phyloP scores from a whole-genome alignment of 192 early-diverging fungal species.

The Mortierella hygrophila region DNA sequence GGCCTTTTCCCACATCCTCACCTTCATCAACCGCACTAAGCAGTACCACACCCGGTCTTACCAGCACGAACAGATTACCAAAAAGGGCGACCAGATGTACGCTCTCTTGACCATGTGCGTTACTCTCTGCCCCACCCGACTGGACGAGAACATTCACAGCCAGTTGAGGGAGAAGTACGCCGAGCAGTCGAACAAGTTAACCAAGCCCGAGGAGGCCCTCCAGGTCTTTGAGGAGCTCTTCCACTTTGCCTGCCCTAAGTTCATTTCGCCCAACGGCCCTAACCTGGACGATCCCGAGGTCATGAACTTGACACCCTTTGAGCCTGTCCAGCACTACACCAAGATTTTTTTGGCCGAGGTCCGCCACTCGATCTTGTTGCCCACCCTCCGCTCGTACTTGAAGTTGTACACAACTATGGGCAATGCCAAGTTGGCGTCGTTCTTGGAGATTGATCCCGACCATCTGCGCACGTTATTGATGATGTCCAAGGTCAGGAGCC shows the following conservation, averaged over 20 bases:
- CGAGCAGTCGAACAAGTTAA: constrained; percentile 84
- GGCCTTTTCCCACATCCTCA: constrained; percentile 90
- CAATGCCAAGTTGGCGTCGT: constrained; percentile 87
- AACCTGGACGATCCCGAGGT: constrained; percentile 78
- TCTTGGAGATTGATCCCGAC: constrained; percentile 85
- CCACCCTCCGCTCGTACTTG: constrained; percentile 93
- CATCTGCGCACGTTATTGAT: constrained; percentile 89
- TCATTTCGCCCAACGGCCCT: constrained; percentile 91
- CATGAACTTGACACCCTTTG: constrained; percentile 49
- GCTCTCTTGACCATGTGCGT: constrained; percentile 92
- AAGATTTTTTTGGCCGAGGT: constrained; percentile 91
- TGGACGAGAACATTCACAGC: constrained; percentile 95
- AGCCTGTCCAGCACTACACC: constrained; percentile 85
- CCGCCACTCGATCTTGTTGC: constrained; percentile 84
- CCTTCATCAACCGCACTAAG: constrained; percentile 91
- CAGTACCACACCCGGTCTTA: constrained; percentile 94
- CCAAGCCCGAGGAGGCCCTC: constrained; percentile 81
- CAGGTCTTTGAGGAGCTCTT: constrained; percentile 91
- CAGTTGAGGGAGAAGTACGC: constrained; percentile 92
- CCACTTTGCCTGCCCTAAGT: constrained; percentile 93
- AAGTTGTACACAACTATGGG: constrained; percentile 96
- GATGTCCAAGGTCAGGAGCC: constrained; percentile 94
- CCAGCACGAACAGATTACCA: constrained; percentile 91
- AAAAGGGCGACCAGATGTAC: constrained; percentile 97
- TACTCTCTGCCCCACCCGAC: constrained; percentile 89